Conservation (phyloP, 345 rosid genomes). For the Pistacia atlantica region DNA sequence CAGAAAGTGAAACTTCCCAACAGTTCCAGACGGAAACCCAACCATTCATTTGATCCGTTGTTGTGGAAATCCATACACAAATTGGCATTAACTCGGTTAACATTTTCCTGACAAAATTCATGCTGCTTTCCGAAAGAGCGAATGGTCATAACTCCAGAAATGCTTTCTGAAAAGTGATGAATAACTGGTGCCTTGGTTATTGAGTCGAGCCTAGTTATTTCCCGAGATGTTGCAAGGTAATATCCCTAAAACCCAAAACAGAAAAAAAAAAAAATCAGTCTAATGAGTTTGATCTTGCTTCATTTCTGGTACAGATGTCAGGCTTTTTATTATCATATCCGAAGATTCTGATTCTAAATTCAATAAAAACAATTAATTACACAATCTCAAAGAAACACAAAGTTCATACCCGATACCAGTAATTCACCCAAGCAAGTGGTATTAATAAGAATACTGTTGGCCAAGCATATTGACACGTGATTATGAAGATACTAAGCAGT, state of each 20-base stretch:
- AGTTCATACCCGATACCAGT: conserved; percentile 84
- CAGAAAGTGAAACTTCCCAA: conserved; percentile 82
- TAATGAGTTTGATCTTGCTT: too few relatives aligned
- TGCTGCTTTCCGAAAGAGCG: conserved; percentile 68
- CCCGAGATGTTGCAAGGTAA: conserved; percentile 84
- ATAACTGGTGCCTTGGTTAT: conserved; percentile 95
- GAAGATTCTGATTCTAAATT: background rate
- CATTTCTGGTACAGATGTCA: too few relatives aligned
- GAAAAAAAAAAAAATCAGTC: background rate
- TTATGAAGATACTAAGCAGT: conserved; percentile 73
- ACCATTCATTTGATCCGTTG: conserved; percentile 88
- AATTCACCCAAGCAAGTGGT: conserved; percentile 88
- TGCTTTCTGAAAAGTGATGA: conserved; percentile 95
- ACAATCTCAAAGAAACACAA: background rate
- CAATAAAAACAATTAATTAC: too few relatives aligned
- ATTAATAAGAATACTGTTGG: conserved; percentile 77
- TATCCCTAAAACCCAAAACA: conserved; percentile 50
- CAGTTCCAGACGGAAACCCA: conserved; percentile 83
- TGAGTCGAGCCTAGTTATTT: conserved; percentile 88
- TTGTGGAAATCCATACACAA: conserved; percentile 93
- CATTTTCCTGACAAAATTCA: conserved; percentile 65
- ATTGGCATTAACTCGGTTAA: conserved; percentile 65
- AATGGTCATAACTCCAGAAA: conserved; percentile 86
- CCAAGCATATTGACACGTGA: conserved; percentile 95
- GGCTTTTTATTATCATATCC: too few relatives aligned